Evolutionary conservation across 2,329 filamentous ascomycete genomes (phyloP), one percentile per base, ranked within the genome.

Genomic region (Coleophoma eucalyptorum): DNA sequence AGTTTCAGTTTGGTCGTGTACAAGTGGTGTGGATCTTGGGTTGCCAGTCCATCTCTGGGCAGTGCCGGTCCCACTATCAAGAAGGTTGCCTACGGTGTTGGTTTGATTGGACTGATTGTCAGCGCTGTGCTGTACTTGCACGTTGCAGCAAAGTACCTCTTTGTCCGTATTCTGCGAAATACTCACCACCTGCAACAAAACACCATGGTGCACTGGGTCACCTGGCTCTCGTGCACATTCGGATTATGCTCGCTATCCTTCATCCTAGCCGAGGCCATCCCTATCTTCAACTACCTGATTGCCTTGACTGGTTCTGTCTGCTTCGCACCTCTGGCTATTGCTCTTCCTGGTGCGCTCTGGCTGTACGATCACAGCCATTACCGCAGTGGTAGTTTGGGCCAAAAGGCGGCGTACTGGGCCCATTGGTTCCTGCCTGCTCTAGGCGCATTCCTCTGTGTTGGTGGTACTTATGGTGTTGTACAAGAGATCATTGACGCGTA

Each of bases 11-110:
- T 85, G 15, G 55, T 57, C 8, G 55, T 57, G n/a, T 86, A 86
- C 66, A 70, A 72, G 42, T 85, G 73, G 69, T 83, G 80, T 56
- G 83, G 83, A 4, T 69, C 78, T 53, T 86, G 78, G 76, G 80
- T 86, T 4, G 79, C 82, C 0, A 79, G 75, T 3, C 83, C 83
- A 0, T 80, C 81, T 1, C 73, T 86, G 0, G 82, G 82, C 7
- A 81, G 75, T 35, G 83, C 83, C 0, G 82, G 83, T 10, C 69
- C 71, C 4, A 75, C 72, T 0, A 69, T 86, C 56, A 84, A 86
- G 67, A 83, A 79, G 63, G 71, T 84, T 0, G 67, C 79, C 0
- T 86, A 84, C 56, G 82, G 80, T 2, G 69, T 84, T 38, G 80
- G 73, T 1, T 59, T 83, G 5, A 67, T 75, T 2, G 78, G 78